These are phyloP conservation scores for Melaleuca quinquenervia DNA, from an alignment of 345 rosid genomes.

Conservation along the genomic window DNA sequence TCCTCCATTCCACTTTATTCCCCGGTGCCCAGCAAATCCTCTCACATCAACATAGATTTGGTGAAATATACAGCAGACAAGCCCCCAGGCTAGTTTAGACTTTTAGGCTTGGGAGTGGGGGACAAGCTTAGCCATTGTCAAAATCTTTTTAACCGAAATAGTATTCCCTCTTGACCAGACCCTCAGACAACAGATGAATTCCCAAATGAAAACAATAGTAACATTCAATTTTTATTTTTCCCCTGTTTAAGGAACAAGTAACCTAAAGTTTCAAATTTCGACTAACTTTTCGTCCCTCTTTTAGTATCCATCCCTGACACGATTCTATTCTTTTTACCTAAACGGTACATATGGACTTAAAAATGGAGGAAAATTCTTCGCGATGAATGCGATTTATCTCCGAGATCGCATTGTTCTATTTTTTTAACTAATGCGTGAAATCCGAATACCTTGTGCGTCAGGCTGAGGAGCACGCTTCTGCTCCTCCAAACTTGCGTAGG, in stretches of 20 bases:
- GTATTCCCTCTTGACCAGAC: not conserved
- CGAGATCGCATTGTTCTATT: too few species aligned
- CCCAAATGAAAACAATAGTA: not conserved
- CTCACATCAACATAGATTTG: not conserved
- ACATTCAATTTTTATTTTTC: not conserved
- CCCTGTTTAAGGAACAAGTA: not conserved
- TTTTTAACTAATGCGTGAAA: too few species aligned
- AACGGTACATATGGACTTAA: rapidly evolving
- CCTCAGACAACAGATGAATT: not conserved
- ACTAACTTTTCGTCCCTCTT: not conserved
- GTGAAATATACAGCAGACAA: too few species aligned
- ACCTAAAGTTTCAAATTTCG: not conserved
- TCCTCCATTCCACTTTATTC: not conserved
- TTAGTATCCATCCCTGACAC: not conserved
- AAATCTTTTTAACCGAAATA: not conserved
- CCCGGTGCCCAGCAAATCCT: not conserved
- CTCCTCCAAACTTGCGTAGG: too few species aligned
- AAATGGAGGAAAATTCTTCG: not conserved
- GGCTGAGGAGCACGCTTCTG: too few species aligned
- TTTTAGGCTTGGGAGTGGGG: not conserved
- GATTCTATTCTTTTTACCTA: rapidly evolving
- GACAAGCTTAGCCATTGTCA: not conserved
- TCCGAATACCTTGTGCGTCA: too few species aligned
- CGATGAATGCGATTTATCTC: not conserved
- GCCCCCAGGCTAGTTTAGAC: too few species aligned